Conservation (phyloP, 2,329 filamentous ascomycete species). For the Gliomastix tumulicola region DNA sequence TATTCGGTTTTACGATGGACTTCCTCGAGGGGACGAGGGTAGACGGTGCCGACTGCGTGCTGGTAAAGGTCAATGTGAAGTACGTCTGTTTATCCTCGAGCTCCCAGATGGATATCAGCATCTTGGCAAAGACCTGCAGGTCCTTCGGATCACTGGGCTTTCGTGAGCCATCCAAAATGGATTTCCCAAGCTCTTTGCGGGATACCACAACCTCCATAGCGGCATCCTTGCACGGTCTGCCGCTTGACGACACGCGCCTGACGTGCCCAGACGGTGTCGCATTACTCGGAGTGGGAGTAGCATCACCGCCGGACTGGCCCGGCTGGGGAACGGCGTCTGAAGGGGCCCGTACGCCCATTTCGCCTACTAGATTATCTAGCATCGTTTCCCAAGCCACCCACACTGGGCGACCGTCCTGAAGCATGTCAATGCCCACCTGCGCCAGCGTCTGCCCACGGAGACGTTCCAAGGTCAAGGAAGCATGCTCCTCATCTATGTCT, state of each 20-base stretch:
- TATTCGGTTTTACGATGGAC: constrained; percentile 26
- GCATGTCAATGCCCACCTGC: constrained; percentile 66
- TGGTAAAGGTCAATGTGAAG: constrained; percentile 71
- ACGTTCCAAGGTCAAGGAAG: constrained; percentile 43
- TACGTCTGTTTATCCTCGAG: constrained; percentile 60
- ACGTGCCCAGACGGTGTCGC: too few species aligned
- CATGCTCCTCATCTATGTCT: constrained; percentile 29
- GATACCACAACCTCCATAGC: constrained; percentile 63
- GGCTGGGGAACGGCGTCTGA: constrained; percentile 12
- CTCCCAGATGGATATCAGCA: constrained; percentile 72
- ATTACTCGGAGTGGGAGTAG: constrained; percentile 24
- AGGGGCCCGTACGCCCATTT: constrained; percentile 25
- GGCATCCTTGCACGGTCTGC: constrained; percentile 42
- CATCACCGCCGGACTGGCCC: constrained; percentile 16
- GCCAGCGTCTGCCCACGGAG: constrained; percentile 60
- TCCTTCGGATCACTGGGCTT: constrained; percentile 3
- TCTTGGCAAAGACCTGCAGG: constrained; percentile 53
- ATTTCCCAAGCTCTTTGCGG: constrained; percentile 27
- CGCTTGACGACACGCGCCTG: too few species aligned
- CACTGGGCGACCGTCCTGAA: constrained; percentile 58
- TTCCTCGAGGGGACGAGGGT: constrained; percentile 24
- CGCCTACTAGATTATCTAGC: constrained; percentile 43
- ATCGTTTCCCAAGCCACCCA: constrained; percentile 55
- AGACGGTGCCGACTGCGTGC: constrained; percentile 34
- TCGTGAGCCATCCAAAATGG: too few species aligned